Conservation (phyloP, 257 asterid genomes). For the Prunella vulgaris region DNA sequence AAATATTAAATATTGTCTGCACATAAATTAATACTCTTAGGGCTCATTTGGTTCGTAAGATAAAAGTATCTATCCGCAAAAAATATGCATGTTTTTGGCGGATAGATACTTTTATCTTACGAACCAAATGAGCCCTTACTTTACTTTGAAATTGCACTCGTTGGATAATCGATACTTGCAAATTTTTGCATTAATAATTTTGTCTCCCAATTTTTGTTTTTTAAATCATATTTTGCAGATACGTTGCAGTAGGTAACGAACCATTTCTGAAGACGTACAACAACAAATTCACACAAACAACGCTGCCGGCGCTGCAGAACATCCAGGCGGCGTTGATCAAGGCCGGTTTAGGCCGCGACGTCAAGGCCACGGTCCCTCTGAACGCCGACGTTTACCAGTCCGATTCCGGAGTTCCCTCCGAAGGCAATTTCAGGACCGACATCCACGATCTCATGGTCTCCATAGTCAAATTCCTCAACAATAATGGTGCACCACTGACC, state of each 20-base stretch:
- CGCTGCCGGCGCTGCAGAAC: slow-evolving; percentile 73
- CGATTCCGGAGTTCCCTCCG: slow-evolving; percentile 50
- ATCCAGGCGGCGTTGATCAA: slow-evolving; percentile 75
- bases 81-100: too few relatives aligned
- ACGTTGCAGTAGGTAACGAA: slow-evolving; percentile 82
- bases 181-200: too few relatives aligned
- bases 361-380: slow-evolving; percentile 80
- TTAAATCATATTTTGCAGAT: slow-evolving; percentile 29
- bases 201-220: too few relatives aligned
- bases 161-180: too few relatives aligned
- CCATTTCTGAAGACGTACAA: slow-evolving; percentile 64
- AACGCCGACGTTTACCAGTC: slow-evolving; percentile 80
- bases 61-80: too few relatives aligned
- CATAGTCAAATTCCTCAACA: slow-evolving; percentile 50
- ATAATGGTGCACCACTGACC: slow-evolving; percentile 66
- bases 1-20: too few relatives aligned
- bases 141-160: too few relatives aligned
- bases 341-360: slow-evolving; percentile 73
- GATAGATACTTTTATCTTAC: too few relatives aligned
- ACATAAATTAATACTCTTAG: too few relatives aligned
- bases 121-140: too few relatives aligned
- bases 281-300: slow-evolving; percentile 46
- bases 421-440: slow-evolving; percentile 66
- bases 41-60: too few relatives aligned
- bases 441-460: slow-evolving; percentile 53